phyloP scores from a whole-genome alignment of 257 asterid species.

The Lantana camara region DNA sequence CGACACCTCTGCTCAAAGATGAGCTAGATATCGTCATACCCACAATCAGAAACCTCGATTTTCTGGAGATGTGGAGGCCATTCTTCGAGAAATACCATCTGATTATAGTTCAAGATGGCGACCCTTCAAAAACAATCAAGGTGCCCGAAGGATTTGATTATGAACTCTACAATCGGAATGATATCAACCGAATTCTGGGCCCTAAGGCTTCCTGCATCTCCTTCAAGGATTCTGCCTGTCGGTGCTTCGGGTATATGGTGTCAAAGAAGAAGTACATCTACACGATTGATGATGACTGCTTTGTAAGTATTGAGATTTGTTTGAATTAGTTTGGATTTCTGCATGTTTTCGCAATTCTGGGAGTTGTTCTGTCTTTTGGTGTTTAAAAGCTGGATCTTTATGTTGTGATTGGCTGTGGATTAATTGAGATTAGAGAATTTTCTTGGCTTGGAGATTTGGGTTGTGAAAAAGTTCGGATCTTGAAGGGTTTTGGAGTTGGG shows the following conservation, averaged over 20 bases:
- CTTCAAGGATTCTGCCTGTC: slow-evolving; percentile 76
- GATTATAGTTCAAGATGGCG: slow-evolving; percentile 85
- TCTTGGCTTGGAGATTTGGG: slow-evolving; percentile 8
- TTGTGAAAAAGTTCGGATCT: slow-evolving; percentile 32
- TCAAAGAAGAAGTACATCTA: slow-evolving; percentile 80
- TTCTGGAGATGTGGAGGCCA: slow-evolving; percentile 86
- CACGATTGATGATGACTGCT: slow-evolving; percentile 88
- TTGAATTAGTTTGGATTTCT: background rate
- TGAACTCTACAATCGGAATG: slow-evolving; percentile 73
- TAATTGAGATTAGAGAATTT: slow-evolving; percentile 6
- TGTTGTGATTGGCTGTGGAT: slow-evolving; percentile 14
- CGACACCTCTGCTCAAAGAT: slow-evolving; percentile 67
- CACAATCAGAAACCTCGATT: slow-evolving; percentile 83
- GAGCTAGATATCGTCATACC: slow-evolving; percentile 80
- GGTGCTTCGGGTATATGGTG: slow-evolving; percentile 79
- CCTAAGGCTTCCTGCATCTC: slow-evolving; percentile 85
- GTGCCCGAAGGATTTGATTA: slow-evolving; percentile 81
- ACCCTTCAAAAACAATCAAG: slow-evolving; percentile 56
- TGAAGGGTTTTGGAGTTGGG: slow-evolving; percentile 6
- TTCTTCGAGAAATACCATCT: slow-evolving; percentile 73
- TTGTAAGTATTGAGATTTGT: slow-evolving; percentile 45
- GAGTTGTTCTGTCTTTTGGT: background rate
- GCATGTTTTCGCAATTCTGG: no score
- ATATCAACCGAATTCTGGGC: slow-evolving; percentile 75
- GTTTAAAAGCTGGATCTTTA: slow-evolving; percentile 18